A percentile compares a stretch with the other conserved stretches of the same genome.
Conservation (phyloP, 169 alveolate species). For the Plasmodium vivax region DNA sequence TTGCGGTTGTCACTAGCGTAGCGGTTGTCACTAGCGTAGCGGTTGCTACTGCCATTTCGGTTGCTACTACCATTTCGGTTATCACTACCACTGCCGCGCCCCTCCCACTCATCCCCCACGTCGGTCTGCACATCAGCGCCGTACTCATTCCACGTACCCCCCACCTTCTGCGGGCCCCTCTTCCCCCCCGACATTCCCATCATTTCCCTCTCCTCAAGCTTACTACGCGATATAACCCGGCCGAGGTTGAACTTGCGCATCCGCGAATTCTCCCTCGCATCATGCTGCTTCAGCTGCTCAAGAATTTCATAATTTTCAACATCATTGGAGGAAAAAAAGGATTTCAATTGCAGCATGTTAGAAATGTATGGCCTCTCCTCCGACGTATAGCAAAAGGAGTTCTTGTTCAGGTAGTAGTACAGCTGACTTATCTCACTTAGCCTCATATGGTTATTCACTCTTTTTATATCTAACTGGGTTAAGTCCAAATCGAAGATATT, state of each 20-base stretch:
- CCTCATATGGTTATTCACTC: constrained; percentile 54
- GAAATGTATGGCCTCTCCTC: constrained; percentile 5
- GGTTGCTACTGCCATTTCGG: no score
- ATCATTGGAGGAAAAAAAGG: not conserved
- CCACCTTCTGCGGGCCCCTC: not conserved
- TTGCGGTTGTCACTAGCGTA: no score
- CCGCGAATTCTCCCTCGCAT: not conserved
- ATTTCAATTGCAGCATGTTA: constrained; percentile 1
- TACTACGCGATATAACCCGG: not conserved
- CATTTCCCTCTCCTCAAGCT: not conserved
- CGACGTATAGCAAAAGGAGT: constrained; percentile 8
- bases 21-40: not conserved
- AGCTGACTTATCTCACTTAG: constrained; percentile 18
- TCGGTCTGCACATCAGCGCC: not conserved
- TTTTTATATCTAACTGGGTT: constrained; percentile 19
- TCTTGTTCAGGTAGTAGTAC: constrained; percentile 16
- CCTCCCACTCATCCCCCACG: not conserved
- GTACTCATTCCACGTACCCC: not conserved
- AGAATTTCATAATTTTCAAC: not conserved
- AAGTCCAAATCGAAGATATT: constrained; percentile 29
- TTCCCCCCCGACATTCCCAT: not conserved
- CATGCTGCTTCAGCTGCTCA: not conserved
- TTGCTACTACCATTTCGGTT: not conserved
- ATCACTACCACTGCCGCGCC: not conserved
- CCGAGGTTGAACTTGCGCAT: not conserved